These are phyloP conservation scores for Pleoardoris graminearum DNA, from an alignment of 2,329 filamentous ascomycete species.

Conservation along the genomic window DNA sequence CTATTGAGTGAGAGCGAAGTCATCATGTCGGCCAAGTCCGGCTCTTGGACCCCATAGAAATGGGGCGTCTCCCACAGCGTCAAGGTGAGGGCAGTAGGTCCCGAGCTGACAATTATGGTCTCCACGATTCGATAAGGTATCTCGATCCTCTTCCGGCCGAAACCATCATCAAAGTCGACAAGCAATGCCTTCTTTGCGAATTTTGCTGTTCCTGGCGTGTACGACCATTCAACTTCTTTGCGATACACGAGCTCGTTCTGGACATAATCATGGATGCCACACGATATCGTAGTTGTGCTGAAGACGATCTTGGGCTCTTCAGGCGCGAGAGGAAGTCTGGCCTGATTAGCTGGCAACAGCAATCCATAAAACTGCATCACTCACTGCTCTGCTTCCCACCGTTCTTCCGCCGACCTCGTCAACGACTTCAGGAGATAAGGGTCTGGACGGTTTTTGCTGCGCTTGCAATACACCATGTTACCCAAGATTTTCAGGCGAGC, in stretches of 20 bases:
- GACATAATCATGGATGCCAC: conserved; percentile 46
- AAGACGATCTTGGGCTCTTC: conserved; percentile 11
- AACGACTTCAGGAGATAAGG: conserved; percentile 12
- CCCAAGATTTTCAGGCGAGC: conserved; percentile 9
- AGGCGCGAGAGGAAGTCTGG: not conserved
- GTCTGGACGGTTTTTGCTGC: conserved; percentile 9
- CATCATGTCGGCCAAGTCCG: conserved; percentile 11
- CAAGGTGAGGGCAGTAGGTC: conserved; percentile 34
- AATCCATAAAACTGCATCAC: not conserved
- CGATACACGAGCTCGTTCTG: conserved; percentile 39
- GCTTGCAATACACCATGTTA: conserved; percentile 4
- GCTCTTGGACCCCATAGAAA: conserved; percentile 33
- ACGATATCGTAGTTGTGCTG: conserved; percentile 1
- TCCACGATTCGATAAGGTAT: conserved; percentile 44
- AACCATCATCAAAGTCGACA: conserved; percentile 11
- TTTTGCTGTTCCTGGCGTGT: conserved; percentile 40
- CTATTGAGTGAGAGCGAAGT: conserved; percentile 6
- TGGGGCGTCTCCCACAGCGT: conserved; percentile 41
- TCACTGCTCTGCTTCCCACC: conserved; percentile 2
- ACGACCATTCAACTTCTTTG: conserved; percentile 40
- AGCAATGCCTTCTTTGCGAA: conserved; percentile 36
- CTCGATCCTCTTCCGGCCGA: conserved; percentile 30
- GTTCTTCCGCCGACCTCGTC: conserved; percentile 11
- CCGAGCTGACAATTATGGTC: conserved; percentile 35
- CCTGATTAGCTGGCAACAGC: not conserved